Base-by-base conservation (phyloP, 768 basidiomycete genomes). In the Tulasnella sp. region DNA sequence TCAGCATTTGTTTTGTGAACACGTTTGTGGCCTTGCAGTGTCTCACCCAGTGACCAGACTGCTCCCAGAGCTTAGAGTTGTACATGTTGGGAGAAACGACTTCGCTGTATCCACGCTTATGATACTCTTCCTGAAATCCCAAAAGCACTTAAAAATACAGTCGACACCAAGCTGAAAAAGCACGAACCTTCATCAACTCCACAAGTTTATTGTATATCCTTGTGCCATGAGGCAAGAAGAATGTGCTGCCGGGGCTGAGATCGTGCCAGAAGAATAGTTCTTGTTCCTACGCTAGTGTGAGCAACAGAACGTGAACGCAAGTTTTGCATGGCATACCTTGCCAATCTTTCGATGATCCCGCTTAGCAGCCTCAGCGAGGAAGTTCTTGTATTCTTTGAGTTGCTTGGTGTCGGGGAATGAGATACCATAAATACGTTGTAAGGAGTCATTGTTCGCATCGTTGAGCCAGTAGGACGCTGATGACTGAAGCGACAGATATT, bases 191-290 rank as follows among this genome's bases (percentile, higher is more conserved):
- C 90, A 99, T 92, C 81, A 98, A 88, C 80, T 97, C 95, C 46
- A 97, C 85, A 58, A 99, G 89, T 18, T 94, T 89, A 86, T 99
- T 99, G 87, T 99, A 99, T 85, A 99, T 96, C 81, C 97, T 89
- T 2, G 97, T 95, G 38, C 98, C 98, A 83, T 98, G 96, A 19
- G 98, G 98, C 78, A 99, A 89, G 90, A 96, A 98, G 90, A 99
- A 99, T 78, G 92, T 92, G 84, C 92, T 94, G 80, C 98, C 98
- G 2, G 98, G 98, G 82, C 94, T 96, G 56, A 96, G 87, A 81
- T 99, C 98, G 85, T 98, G 94, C 90, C 98, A 99, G 89, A 98
- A 97, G 89, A 96, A 99, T 12, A 99, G 87, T 82, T 99, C 98
- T 88, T 99, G 98, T 82, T 98, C 96, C 90, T 91, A 82, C 34